phyloP scores from a whole-genome alignment of 257 asterid genomes.

The Solanum appendiculatum region DNA sequence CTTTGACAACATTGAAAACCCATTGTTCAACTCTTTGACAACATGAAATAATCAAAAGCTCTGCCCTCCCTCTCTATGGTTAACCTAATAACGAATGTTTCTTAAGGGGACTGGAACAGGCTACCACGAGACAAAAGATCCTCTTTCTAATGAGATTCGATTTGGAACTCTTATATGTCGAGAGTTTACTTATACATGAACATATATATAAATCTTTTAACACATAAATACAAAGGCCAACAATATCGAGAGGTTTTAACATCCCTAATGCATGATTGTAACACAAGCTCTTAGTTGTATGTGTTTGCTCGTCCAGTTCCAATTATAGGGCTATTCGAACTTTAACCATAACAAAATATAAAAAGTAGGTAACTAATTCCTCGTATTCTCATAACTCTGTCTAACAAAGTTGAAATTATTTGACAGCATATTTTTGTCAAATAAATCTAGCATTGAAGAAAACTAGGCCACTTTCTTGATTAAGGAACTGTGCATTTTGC shows the following conservation, averaged over 20 bases:
- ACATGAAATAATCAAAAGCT: background rate
- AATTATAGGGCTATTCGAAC: background rate
- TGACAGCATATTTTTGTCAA: background rate
- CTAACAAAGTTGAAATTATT: background rate
- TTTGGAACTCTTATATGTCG: background rate
- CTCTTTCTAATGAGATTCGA: background rate
- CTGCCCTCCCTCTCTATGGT: background rate
- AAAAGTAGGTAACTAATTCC: background rate
- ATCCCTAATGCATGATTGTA: background rate
- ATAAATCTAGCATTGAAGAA: background rate
- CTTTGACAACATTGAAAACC: too few relatives aligned
- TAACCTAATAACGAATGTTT: background rate
- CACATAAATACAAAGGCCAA: background rate
- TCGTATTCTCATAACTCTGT: background rate
- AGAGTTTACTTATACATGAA: background rate
- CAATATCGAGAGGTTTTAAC: background rate
- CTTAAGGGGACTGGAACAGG: background rate
- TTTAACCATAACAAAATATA: background rate
- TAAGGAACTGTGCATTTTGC: background rate
- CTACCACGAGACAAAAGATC: background rate
- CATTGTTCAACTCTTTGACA: too few relatives aligned
- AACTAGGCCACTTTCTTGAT: background rate
- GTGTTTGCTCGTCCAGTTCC: background rate
- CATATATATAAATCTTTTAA: background rate
- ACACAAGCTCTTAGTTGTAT: background rate